Conservation (phyloP, 2,329 filamentous ascomycete species). For the Hyphodiscus sp. region DNA sequence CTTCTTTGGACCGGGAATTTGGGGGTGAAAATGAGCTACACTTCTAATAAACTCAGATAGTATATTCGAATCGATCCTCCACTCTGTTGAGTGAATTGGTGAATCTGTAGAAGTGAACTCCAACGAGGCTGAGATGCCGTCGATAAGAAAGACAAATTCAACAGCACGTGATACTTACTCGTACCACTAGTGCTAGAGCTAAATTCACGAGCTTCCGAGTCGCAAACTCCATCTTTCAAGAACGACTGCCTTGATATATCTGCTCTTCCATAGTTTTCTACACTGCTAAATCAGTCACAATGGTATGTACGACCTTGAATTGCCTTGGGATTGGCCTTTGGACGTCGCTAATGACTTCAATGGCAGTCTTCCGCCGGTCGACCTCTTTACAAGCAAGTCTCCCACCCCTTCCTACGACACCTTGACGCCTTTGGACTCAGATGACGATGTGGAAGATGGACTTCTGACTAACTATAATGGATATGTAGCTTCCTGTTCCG, state of each 20-base stretch:
- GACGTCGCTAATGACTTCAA: constrained; percentile 20
- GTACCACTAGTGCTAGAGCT: constrained; percentile 4
- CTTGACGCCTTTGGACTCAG: background rate
- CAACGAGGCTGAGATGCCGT: background rate
- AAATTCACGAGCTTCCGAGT: constrained; percentile 14
- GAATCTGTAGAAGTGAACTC: background rate
- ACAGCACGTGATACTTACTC: constrained; percentile 6
- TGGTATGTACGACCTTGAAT: constrained; percentile 20
- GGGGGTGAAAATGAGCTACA: background rate
- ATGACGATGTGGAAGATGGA: background rate
- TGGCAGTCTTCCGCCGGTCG: constrained; percentile 25
- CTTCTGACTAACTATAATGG: constrained; percentile 11
- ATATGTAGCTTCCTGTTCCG: constrained; percentile 68
- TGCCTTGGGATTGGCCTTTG: background rate
- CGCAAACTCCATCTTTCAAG: constrained; percentile 16
- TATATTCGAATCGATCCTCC: background rate
- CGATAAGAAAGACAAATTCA: background rate
- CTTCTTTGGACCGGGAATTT: background rate
- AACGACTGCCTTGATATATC: constrained; percentile 6
- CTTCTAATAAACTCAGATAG: background rate
- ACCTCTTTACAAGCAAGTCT: constrained; percentile 30
- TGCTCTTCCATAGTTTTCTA: constrained; percentile 8
- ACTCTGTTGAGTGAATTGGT: background rate
- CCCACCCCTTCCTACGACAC: constrained; percentile 5
- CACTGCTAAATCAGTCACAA: constrained; percentile 20